phyloP scores from a whole-genome alignment of 345 rosid genomes.

The Brassica nigra region DNA sequence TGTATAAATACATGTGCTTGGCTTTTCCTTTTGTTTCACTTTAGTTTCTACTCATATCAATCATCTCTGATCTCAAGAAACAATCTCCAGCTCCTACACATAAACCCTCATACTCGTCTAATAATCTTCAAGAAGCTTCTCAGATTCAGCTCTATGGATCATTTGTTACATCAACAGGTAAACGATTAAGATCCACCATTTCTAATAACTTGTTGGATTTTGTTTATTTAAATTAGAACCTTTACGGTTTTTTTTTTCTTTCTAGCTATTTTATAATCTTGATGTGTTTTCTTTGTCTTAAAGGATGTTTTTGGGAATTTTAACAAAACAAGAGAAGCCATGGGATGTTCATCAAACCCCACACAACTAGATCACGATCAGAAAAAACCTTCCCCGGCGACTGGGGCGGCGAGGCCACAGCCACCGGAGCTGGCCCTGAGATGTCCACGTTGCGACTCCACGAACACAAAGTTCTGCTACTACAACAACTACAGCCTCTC shows the following conservation, averaged over 20 bases:
- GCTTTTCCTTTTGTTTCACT: slow-evolving; percentile 34
- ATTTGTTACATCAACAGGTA: slow-evolving; percentile 38
- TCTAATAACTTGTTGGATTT: not conserved
- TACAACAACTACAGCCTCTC: slow-evolving; percentile 88
- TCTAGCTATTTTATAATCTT: slow-evolving; percentile 11
- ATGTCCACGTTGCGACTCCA: slow-evolving; percentile 80
- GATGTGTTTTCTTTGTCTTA: not conserved
- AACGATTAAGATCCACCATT: slow-evolving; percentile 5
- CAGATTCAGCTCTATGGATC: slow-evolving; percentile 35
- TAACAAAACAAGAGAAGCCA: slow-evolving; percentile 36
- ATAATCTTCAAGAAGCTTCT: slow-evolving; percentile 24
- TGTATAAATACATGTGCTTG: slow-evolving; percentile 37
- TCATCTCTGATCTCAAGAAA: slow-evolving; percentile 28
- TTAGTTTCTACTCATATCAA: slow-evolving; percentile 9
- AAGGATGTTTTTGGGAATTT: slow-evolving; percentile 37
- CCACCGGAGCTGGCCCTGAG: slow-evolving; percentile 65
- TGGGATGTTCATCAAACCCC: slow-evolving; percentile 31
- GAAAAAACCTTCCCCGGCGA: slow-evolving; percentile 33
- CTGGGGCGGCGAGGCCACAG: slow-evolving; percentile 45
- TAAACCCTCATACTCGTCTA: slow-evolving; percentile 8
- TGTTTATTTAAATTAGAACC: not conserved
- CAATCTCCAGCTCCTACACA: slow-evolving; percentile 15
- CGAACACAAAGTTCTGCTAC: slow-evolving; percentile 85
- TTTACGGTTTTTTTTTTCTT: not conserved
- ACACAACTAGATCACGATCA: slow-evolving; percentile 25